Percentiles rank a stretch among this genome's conserved stretches.
Evolutionary conservation across 2,329 filamentous ascomycete species (phyloP).

Genomic region (Thelonectria blattea): DNA sequence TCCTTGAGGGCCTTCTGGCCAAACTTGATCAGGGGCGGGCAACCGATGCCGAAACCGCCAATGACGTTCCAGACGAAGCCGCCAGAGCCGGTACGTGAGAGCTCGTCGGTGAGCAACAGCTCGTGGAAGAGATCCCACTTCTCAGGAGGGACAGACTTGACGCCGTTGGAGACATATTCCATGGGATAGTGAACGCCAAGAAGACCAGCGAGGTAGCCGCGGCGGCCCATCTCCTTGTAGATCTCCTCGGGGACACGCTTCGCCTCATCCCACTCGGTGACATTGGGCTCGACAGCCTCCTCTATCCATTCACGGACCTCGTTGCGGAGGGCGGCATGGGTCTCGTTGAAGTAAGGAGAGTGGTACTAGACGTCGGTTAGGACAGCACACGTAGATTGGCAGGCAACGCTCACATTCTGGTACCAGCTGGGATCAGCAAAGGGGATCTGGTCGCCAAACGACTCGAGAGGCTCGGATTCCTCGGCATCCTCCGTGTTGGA

Average conservation of each 20-base stretch:
- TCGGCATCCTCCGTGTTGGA: constrained; percentile 42
- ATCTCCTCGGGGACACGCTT: constrained; percentile 87
- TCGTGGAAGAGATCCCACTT: constrained; percentile 99
- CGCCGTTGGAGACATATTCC: constrained; percentile 70
- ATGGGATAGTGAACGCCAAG: constrained; percentile 83
- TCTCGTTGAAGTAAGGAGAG: constrained; percentile 95
- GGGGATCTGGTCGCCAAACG: constrained; percentile 85
- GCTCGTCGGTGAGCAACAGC: constrained; percentile 91
- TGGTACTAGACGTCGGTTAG: constrained; percentile 67
- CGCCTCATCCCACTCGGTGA: constrained; percentile 96
- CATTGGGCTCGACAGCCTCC: constrained; percentile 84
- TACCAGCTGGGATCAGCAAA: constrained; percentile 96
- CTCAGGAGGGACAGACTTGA: constrained; percentile 81
- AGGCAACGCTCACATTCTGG: constrained; percentile 71
- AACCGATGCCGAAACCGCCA: constrained; percentile 95
- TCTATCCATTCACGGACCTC: constrained; percentile 95
- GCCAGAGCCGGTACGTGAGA: constrained; percentile 86
- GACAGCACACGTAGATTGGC: not conserved
- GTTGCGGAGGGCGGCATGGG: constrained; percentile 86
- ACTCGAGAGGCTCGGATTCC: constrained; percentile 77
- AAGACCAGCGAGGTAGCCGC: constrained; percentile 91
- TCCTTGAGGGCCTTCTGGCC: constrained; percentile 85
- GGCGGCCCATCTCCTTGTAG: constrained; percentile 94
- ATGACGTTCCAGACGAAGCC: constrained; percentile 97
- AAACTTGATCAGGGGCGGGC: constrained; percentile 90